A percentile compares a stretch with the other conserved stretches of the same genome.
phyloP scores from a whole-genome alignment of 1,139 yeast species.

The Dujonia santamariae region DNA sequence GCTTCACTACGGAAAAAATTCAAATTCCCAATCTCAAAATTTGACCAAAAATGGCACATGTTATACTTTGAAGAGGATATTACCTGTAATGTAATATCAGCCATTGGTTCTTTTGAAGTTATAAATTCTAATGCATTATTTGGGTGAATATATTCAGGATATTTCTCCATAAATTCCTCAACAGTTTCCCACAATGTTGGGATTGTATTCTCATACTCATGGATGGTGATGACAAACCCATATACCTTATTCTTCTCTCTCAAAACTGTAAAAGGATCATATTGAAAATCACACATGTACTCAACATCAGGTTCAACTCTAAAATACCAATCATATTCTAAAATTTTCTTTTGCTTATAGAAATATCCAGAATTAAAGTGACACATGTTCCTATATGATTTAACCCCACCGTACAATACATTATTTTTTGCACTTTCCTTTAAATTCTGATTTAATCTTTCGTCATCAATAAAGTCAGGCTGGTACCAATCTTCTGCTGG shows the following conservation, averaged over 20 bases:
- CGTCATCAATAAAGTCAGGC: slow-evolving; percentile 34
- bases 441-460: slow-evolving; percentile 24
- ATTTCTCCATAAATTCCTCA: slow-evolving; percentile 54
- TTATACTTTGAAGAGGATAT: slow-evolving; percentile 60
- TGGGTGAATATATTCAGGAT: slow-evolving; percentile 64
- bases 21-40: slow-evolving; percentile 83
- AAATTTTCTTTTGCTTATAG: slow-evolving; percentile 36
- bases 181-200: slow-evolving; percentile 79
- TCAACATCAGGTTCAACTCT: slow-evolving; percentile 48
- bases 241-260: slow-evolving; percentile 34
- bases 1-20: slow-evolving; percentile 74
- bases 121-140: slow-evolving; percentile 69
- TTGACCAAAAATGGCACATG: slow-evolving; percentile 93
- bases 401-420: slow-evolving; percentile 39
- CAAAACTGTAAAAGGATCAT: slow-evolving; percentile 41
- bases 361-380: slow-evolving; percentile 47
- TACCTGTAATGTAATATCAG: slow-evolving; percentile 14
- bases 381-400: slow-evolving; percentile 48
- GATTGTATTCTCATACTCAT: slow-evolving; percentile 48
- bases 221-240: slow-evolving; percentile 44
- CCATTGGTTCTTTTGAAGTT: slow-evolving; percentile 52
- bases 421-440: slow-evolving; percentile 18
- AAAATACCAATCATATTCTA: slow-evolving; percentile 44
- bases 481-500: slow-evolving; percentile 44
- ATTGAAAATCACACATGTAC: slow-evolving; percentile 48